A percentile compares a stretch with the other conserved stretches of the same genome.
Evolutionary conservation across 169 alveolate species (phyloP).

Genomic region (Blepharisma undulans): DNA sequence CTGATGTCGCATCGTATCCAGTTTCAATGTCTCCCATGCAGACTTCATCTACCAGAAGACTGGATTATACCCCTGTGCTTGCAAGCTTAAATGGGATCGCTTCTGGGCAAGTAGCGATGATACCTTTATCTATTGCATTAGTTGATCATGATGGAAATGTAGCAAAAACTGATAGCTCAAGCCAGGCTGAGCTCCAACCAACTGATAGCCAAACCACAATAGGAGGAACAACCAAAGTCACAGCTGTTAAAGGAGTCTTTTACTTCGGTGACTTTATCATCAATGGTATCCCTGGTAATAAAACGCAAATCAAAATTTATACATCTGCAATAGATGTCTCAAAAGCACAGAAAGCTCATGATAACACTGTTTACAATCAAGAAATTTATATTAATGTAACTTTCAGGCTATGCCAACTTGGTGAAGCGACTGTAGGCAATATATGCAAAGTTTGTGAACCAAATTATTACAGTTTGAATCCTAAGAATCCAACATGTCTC

Average conservation of each 20-base stretch:
- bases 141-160: constrained; percentile 13
- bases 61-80: neutral
- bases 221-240: constrained; percentile 12
- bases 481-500: neutral
- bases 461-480: neutral
- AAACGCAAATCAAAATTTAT: neutral
- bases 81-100: neutral
- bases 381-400: neutral
- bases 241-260: constrained; percentile 20
- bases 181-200: neutral
- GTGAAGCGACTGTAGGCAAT: neutral
- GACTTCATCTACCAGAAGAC: neutral
- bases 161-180: constrained; percentile 11
- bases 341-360: neutral
- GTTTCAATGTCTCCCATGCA: neutral
- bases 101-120: neutral
- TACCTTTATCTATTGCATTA: neutral
- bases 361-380: neutral
- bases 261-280: neutral
- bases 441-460: constrained; percentile 19
- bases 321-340: neutral
- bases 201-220: constrained; percentile 1
- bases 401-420: neutral
- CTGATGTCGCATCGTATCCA: constrained; percentile 11
- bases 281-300: neutral